Conservation (phyloP, 108 stramenopile species). For the Nitzschia putrida region DNA sequence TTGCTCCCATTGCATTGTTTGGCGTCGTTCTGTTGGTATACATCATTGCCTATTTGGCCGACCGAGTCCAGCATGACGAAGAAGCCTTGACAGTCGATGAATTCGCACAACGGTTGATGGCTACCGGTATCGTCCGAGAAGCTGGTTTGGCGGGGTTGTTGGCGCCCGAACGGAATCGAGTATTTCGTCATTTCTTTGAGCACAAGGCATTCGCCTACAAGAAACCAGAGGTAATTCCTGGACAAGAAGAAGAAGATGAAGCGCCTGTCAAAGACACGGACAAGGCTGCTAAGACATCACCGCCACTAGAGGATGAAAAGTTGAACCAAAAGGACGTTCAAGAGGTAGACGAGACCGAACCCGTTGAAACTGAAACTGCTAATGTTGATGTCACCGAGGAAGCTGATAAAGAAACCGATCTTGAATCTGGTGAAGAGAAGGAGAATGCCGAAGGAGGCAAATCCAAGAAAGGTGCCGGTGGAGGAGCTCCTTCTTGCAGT, state of each 20-base stretch:
- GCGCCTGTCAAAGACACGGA: not conserved
- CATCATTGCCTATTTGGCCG: constrained; percentile 2
- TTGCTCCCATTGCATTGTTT: not conserved
- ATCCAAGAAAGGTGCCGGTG: not conserved
- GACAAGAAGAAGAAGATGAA: not conserved
- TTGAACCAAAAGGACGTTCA: not conserved
- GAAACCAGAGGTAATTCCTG: not conserved
- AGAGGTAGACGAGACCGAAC: not conserved
- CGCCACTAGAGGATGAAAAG: not conserved
- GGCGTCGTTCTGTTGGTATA: constrained; percentile 19
- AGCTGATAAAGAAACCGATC: not conserved
- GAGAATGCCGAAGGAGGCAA: not conserved
- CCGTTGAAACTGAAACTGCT: not conserved
- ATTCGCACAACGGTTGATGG: constrained; percentile 9
- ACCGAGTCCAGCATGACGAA: not conserved
- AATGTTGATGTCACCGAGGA: not conserved
- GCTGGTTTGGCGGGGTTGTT: constrained; percentile 27
- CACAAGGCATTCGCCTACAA: constrained; percentile 1
- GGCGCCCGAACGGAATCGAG: not conserved
- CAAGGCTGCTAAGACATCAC: not conserved
- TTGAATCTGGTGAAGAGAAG: too few relatives aligned
- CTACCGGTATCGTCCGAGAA: not conserved
- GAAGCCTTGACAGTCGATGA: constrained; percentile 11
- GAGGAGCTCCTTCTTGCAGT: constrained; percentile 8
- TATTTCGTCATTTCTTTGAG: constrained; percentile 13